Evolutionary conservation across 2,329 filamentous ascomycete species (phyloP).

Genomic region (Septoria linicola): DNA sequence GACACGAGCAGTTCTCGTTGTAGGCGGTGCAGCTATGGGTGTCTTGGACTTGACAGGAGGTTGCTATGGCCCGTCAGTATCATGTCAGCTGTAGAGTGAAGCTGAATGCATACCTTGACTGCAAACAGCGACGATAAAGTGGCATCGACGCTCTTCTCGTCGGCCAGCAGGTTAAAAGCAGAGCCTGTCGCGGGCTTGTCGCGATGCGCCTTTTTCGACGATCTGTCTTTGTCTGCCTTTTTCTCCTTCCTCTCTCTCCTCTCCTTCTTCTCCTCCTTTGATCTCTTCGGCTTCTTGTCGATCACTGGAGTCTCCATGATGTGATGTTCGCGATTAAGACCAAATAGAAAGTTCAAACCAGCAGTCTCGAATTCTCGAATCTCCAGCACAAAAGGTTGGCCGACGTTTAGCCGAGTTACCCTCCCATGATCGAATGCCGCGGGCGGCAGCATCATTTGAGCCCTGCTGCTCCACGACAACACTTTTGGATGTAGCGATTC

Average conservation of each 20-base stretch:
- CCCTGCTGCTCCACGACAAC: no score
- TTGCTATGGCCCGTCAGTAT: slow-evolving; percentile 34
- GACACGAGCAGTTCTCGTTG: slow-evolving; percentile 17
- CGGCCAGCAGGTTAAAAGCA: slow-evolving; percentile 33
- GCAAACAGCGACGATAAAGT: slow-evolving; percentile 51
- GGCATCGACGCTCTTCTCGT: slow-evolving; percentile 44
- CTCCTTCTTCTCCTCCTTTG: slow-evolving; percentile 18
- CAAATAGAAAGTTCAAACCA: no score
- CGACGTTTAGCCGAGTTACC: no score
- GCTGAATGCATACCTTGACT: slow-evolving; percentile 24
- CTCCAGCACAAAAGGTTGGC: no score
- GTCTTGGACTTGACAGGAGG: slow-evolving; percentile 32
- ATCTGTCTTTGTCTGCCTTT: slow-evolving; percentile 17
- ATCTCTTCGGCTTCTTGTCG: slow-evolving; percentile 25
- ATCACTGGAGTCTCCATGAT: slow-evolving; percentile 17
- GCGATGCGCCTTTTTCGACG: slow-evolving; percentile 18
- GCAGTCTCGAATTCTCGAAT: no score
- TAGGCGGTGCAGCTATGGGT: slow-evolving; percentile 38
- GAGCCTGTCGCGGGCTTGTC: slow-evolving; percentile 11
- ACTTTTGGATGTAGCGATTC: no score
- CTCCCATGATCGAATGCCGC: no score
- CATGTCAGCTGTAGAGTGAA: neutral
- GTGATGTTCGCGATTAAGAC: neutral
- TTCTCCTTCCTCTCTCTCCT: slow-evolving; percentile 20
- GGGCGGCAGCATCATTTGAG: no score